These are phyloP conservation scores for Carallia pectinifolia DNA, from an alignment of 345 rosid species.

Conservation along the genomic window DNA sequence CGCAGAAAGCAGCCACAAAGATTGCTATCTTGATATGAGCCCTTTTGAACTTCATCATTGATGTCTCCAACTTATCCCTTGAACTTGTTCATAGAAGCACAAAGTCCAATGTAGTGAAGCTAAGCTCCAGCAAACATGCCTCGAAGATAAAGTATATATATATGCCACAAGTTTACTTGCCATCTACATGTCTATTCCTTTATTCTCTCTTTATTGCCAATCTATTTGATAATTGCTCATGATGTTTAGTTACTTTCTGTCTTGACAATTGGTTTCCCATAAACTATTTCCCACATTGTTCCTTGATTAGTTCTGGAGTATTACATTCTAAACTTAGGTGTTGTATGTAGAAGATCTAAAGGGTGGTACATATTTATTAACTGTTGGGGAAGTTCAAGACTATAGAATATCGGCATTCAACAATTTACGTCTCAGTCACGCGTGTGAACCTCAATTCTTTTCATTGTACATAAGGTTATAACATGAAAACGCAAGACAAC, in stretches of 20 bases:
- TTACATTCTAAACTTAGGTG: not conserved
- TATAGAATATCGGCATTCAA: no score
- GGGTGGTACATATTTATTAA: no score
- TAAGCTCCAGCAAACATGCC: not conserved
- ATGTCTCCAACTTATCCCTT: not conserved
- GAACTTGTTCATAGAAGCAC: not conserved
- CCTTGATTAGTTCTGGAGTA: not conserved
- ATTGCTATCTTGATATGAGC: not conserved
- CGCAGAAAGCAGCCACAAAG: no score
- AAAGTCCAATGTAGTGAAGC: not conserved
- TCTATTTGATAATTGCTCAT: no score
- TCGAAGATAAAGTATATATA: not conserved
- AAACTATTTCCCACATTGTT: not conserved
- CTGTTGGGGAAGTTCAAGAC: no score
- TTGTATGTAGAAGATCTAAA: no score
- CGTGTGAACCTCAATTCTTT: not conserved
- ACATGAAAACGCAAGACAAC: not conserved
- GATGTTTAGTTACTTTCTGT: no score
- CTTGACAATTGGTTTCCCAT: not conserved
- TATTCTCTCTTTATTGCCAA: no score
- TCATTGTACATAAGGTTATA: not conserved
- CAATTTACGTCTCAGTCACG: no score
- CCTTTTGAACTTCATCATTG: not conserved
- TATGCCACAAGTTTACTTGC: not conserved
- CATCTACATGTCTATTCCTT: not conserved